Conservation (phyloP, 108 stramenopile species). For the Ochromonas danica region DNA sequence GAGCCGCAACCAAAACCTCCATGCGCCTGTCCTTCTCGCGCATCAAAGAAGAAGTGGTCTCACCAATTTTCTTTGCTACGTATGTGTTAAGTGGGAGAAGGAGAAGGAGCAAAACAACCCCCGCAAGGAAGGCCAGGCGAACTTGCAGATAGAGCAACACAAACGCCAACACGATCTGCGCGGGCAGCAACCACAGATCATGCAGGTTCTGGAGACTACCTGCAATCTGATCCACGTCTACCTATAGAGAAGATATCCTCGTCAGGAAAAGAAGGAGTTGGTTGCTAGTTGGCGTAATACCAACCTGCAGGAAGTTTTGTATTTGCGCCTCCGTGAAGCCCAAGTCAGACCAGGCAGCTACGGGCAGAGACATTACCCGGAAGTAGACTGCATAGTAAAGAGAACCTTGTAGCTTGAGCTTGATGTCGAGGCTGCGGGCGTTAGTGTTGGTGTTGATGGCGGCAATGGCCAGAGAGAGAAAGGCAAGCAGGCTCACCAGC, state of each 20-base stretch:
- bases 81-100: slow-evolving; percentile 54
- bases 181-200: slow-evolving; percentile 55
- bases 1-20: slow-evolving; percentile 36
- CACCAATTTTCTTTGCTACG: slow-evolving; percentile 49
- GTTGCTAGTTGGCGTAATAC: too few species aligned
- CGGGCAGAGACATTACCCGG: not conserved
- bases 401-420: slow-evolving; percentile 11
- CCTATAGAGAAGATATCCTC: too few species aligned
- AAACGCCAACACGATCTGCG: slow-evolving; percentile 55
- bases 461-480: not conserved
- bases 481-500: not conserved
- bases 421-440: not conserved
- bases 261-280: too few species aligned
- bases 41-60: slow-evolving; percentile 48
- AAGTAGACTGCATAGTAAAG: slow-evolving; percentile 40
- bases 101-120: slow-evolving; percentile 40
- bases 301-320: slow-evolving; percentile 48
- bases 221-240: slow-evolving; percentile 49
- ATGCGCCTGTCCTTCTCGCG: slow-evolving; percentile 52
- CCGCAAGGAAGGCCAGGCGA: slow-evolving; percentile 50
- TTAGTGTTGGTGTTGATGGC: not conserved
- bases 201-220: slow-evolving; percentile 45
- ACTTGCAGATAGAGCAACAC: slow-evolving; percentile 54
- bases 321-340: slow-evolving; percentile 36
- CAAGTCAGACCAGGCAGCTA: not conserved